A percentile compares a stretch with the other conserved stretches of the same genome.
Evolutionary conservation across 2,329 filamentous ascomycete genomes (phyloP).

Genomic region (Nemania sp.): DNA sequence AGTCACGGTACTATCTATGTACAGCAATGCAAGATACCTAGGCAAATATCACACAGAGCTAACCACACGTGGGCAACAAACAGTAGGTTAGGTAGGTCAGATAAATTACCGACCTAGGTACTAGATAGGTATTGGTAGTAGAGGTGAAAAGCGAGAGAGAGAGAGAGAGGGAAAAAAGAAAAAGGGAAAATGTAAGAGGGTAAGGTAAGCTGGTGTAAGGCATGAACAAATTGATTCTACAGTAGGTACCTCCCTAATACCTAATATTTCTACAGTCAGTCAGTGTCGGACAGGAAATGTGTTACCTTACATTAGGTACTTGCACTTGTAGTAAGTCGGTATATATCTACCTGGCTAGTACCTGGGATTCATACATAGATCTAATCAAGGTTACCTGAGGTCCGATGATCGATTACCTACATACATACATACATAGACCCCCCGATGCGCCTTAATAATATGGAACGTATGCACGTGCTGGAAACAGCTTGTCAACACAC

Average conservation of each 20-base stretch:
- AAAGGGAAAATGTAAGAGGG: not conserved
- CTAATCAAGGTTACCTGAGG: constrained; percentile 4
- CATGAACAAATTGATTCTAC: not conserved
- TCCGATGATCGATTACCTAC: constrained; percentile 14
- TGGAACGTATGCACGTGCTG: constrained; percentile 17
- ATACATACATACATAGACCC: constrained; percentile 8
- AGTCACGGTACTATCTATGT: not conserved
- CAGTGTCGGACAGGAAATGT: too few species aligned
- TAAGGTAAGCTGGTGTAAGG: constrained; percentile 6
- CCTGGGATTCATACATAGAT: not conserved
- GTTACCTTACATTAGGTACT: too few species aligned
- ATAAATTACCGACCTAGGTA: too few species aligned
- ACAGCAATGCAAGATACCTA: not conserved
- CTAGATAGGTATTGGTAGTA: too few species aligned
- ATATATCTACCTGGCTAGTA: not conserved
- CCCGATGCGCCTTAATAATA: not conserved
- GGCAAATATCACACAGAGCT: not conserved
- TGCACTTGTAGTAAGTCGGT: too few species aligned
- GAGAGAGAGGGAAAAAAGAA: not conserved
- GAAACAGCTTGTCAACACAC: not conserved
- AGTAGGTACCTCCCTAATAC: too few species aligned
- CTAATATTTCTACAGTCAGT: too few species aligned
- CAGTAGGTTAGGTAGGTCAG: not conserved
- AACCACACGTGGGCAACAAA: constrained; percentile 3
- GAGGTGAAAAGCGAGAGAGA: too few species aligned